These are phyloP conservation scores for Colletotrichum sp. DNA, from an alignment of 2,329 filamentous ascomycete species.

Conservation along the genomic window DNA sequence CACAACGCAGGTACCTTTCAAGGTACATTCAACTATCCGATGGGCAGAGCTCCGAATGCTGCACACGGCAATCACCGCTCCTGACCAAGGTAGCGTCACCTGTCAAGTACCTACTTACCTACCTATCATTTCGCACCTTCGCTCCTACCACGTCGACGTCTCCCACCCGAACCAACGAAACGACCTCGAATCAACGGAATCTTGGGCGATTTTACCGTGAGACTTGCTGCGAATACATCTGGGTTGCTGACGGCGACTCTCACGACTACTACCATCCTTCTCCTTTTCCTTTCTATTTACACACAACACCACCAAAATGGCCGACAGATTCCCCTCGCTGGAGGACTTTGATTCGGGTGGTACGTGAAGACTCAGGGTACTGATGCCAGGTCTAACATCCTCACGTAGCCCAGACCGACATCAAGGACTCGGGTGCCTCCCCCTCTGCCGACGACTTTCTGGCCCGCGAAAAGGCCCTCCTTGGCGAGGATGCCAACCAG, in stretches of 20 bases:
- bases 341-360: conserved; percentile 77
- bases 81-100: conserved; percentile 7
- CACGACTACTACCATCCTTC: conserved; percentile 63
- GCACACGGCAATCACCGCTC: conserved; percentile 14
- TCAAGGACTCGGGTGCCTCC: conserved; percentile 60
- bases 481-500: conserved; percentile 92
- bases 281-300: neutral
- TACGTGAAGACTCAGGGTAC: conserved; percentile 29
- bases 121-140: neutral
- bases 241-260: conserved; percentile 53
- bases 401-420: conserved; percentile 68
- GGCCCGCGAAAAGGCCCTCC: conserved; percentile 84
- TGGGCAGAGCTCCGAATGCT: neutral
- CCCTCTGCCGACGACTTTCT: conserved; percentile 83
- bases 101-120: neutral
- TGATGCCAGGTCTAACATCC: conserved; percentile 25
- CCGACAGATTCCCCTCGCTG: conserved; percentile 79
- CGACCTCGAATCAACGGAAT: neutral
- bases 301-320: conserved; percentile 58
- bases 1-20: neutral
- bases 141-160: neutral
- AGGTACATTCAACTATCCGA: conserved; percentile 16
- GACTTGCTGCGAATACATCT: neutral
- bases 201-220: neutral
- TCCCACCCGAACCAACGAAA: neutral